Evolutionary conservation across 2,329 filamentous ascomycete species (phyloP).

Genomic region (Ophiocordyceps polyrhachis-furcata): DNA sequence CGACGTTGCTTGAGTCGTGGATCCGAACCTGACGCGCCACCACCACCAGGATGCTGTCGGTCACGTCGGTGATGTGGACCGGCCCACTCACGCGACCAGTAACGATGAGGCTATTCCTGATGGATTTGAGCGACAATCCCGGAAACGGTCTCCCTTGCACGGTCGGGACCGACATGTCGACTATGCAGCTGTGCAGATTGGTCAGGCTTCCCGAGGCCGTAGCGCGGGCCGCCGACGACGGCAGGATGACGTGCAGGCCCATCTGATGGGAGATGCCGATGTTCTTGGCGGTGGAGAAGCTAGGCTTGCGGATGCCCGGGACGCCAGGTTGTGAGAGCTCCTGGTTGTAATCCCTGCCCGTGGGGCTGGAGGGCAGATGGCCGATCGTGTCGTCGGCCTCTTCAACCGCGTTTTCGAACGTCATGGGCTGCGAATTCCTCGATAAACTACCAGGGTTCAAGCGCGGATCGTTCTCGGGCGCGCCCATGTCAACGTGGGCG

Average conservation of each 20-base stretch:
- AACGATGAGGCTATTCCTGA: conserved; percentile 53
- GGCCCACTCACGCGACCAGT: conserved; percentile 64
- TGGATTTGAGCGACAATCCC: conserved; percentile 45
- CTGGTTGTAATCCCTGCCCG: conserved; percentile 32
- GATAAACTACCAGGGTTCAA: conserved; percentile 17
- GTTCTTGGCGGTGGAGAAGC: conserved; percentile 41
- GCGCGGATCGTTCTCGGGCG: conserved; percentile 23
- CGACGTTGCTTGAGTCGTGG: conserved; percentile 66
- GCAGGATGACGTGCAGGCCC: conserved; percentile 59
- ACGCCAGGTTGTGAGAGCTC: conserved; percentile 25
- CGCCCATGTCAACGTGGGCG: conserved; percentile 22
- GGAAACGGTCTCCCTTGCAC: conserved; percentile 44
- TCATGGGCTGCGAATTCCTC: conserved; percentile 9
- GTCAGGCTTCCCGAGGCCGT: conserved; percentile 58
- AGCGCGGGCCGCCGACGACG: conserved; percentile 48
- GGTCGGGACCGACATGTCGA: conserved; percentile 60
- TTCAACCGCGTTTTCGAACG: conserved; percentile 2
- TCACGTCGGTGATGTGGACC: conserved; percentile 61
- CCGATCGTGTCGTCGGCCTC: conserved; percentile 16
- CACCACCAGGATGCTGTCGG: conserved; percentile 58
- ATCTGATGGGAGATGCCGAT: conserved; percentile 49
- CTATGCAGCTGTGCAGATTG: conserved; percentile 49
- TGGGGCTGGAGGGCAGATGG: conserved; percentile 17
- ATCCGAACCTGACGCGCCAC: conserved; percentile 78
- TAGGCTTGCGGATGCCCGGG: conserved; percentile 35